Evolutionary conservation across 441 rosid species (phyloP).

Genomic region (Biscutella laevigata): DNA sequence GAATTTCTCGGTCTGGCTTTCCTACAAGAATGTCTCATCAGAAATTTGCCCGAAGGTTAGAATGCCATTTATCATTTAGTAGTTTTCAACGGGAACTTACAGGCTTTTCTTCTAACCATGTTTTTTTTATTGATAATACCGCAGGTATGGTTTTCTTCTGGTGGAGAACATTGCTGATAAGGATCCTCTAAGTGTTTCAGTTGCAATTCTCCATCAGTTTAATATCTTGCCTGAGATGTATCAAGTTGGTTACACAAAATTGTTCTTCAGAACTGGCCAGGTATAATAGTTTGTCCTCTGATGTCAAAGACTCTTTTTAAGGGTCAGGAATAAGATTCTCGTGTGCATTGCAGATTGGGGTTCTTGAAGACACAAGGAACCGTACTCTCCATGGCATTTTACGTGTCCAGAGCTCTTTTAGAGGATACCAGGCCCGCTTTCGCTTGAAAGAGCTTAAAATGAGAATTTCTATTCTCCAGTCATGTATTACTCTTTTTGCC

Average conservation of each 20-base stretch:
- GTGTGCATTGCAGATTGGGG: constrained; percentile 63
- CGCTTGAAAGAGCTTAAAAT: constrained; percentile 49
- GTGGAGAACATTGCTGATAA: constrained; percentile 64
- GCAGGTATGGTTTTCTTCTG: constrained; percentile 95
- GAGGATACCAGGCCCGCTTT: constrained; percentile 83
- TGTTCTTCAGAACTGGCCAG: constrained; percentile 97
- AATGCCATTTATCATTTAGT: constrained; percentile 4
- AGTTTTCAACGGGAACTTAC: background rate
- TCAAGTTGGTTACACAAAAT: constrained; percentile 95
- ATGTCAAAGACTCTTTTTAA: too few relatives aligned
- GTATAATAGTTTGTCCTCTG: constrained; percentile 30
- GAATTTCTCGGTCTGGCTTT: constrained; percentile 93
- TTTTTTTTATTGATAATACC: constrained; percentile 13
- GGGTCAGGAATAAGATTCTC: too few relatives aligned
- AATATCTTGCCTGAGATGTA: constrained; percentile 96
- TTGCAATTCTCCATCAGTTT: constrained; percentile 96
- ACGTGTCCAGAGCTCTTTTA: constrained; percentile 90
- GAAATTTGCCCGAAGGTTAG: constrained; percentile 86
- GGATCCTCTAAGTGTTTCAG: constrained; percentile 92
- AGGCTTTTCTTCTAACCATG: background rate
- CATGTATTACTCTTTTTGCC: constrained; percentile 45
- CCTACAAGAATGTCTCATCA: constrained; percentile 97
- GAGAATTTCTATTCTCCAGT: constrained; percentile 63
- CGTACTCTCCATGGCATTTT: constrained; percentile 90
- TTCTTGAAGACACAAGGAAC: constrained; percentile 95